A percentile compares a stretch with the other conserved stretches of the same genome.
phyloP scores from a whole-genome alignment of 148 eudicot species.

The Heliamphora exappendiculata region DNA sequence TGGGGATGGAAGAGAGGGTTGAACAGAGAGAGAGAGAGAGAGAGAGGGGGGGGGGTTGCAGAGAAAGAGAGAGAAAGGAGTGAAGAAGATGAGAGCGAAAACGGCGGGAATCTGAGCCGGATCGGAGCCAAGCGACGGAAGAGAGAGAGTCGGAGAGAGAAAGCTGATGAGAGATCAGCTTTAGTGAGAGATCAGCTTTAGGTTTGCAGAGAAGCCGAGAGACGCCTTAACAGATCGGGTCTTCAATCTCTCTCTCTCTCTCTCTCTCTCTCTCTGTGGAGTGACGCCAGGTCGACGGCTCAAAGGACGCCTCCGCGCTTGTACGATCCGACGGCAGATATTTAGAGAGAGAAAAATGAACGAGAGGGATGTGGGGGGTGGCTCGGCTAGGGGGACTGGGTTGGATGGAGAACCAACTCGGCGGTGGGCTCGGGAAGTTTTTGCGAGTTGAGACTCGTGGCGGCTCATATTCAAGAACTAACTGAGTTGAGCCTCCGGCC shows the following conservation, averaged over 20 bases:
- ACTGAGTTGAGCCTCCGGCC: background rate
- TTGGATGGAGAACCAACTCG: conserved; percentile 6
- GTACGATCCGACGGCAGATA: background rate
- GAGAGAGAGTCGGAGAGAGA: conserved; percentile 1
- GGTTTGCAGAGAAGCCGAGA: conserved; percentile 1
- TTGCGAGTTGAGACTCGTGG: background rate
- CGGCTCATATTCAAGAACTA: background rate
- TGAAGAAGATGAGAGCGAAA: background rate
- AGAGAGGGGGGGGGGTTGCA: background rate
- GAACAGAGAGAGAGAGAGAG: background rate
- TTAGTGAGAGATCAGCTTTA: background rate
- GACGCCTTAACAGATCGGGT: conserved; percentile 3
- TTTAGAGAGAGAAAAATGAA: background rate
- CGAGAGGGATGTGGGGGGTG: background rate
- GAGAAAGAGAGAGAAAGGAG: background rate
- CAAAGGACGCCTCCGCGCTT: background rate
- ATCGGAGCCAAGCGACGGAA: conserved; percentile 23
- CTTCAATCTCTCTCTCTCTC: background rate
- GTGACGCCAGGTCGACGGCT: conserved; percentile 2
- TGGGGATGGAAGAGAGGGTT: background rate
- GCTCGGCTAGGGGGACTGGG: conserved; percentile 16
- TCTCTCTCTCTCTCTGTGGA: background rate
- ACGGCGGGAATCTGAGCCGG: conserved; percentile 16
- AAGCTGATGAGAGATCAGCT: background rate
- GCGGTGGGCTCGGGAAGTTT: background rate